Evolutionary conservation across 2,329 filamentous ascomycete species (phyloP).

Genomic region (Colletotrichum echinochloae): DNA sequence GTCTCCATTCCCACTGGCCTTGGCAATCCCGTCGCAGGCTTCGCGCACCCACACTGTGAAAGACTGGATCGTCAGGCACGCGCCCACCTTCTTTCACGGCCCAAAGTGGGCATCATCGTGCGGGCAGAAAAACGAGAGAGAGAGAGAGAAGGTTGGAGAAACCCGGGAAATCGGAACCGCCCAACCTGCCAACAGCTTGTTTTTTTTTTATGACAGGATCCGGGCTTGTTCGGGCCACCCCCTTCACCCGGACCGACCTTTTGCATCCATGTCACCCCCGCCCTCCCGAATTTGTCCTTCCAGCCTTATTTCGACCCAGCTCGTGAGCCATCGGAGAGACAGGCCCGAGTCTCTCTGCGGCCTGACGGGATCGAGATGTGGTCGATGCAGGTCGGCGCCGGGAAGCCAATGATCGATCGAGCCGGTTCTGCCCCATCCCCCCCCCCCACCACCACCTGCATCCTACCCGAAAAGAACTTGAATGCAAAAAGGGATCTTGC

Average conservation of each 20-base stretch:
- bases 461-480: background rate
- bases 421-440: no score
- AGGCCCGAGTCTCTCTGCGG: background rate
- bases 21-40: no score
- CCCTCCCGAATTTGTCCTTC: background rate
- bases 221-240: no score
- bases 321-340: background rate
- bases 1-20: background rate
- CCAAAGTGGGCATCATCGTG: constrained; percentile 1
- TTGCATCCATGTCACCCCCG: no score
- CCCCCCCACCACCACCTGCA: no score
- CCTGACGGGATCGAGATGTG: background rate
- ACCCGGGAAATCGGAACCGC: no score
- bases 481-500: background rate
- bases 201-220: no score
- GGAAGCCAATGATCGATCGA: background rate
- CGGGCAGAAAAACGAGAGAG: background rate
- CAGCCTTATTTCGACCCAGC: background rate
- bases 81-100: background rate
- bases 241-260: no score
- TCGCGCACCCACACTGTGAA: background rate
- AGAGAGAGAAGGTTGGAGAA: background rate
- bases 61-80: constrained; percentile 1
- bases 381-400: background rate
- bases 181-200: no score